phyloP scores from a whole-genome alignment of 2,329 filamentous ascomycete species.

The Aspergillus bombycis region DNA sequence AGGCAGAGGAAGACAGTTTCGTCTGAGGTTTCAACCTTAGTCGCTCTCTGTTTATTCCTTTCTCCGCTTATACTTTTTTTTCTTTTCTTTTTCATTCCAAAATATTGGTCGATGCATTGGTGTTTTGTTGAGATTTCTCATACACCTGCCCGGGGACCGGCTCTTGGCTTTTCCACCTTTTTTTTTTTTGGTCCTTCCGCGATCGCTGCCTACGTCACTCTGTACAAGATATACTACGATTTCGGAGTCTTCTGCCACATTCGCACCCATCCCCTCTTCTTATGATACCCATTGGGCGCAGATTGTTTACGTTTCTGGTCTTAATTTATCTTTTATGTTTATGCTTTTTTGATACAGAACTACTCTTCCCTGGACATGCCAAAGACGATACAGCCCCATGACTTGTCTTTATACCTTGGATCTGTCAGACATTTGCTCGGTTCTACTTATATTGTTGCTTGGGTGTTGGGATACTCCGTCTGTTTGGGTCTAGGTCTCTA shows the following conservation, averaged over 20 bases:
- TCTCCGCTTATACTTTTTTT: conserved; percentile 2
- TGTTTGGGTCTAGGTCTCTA: background rate
- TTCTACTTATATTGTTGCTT: background rate
- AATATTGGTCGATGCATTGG: background rate
- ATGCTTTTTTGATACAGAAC: conserved; percentile 6
- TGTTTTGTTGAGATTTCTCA: background rate
- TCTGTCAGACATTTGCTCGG: background rate
- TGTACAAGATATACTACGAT: background rate
- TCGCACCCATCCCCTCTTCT: conserved; percentile 12
- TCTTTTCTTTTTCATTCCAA: background rate
- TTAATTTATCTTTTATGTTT: conserved; percentile 7
- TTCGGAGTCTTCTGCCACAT: background rate
- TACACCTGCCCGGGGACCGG: background rate
- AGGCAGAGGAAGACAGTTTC: conserved; percentile 44
- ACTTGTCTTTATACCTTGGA: background rate
- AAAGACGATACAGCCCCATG: background rate
- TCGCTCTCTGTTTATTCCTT: background rate
- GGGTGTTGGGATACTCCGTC: background rate
- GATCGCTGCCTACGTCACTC: background rate
- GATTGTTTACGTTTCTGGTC: conserved; percentile 12
- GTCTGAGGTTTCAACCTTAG: conserved; percentile 46
- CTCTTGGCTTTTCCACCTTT: conserved; percentile 2
- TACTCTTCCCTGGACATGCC: background rate
- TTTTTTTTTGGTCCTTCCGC: background rate
- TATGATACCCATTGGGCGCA: conserved; percentile 35